These are phyloP conservation scores for Tubosaeta brunneosetosa DNA, from an alignment of 768 basidiomycete species.

Conservation along the genomic window DNA sequence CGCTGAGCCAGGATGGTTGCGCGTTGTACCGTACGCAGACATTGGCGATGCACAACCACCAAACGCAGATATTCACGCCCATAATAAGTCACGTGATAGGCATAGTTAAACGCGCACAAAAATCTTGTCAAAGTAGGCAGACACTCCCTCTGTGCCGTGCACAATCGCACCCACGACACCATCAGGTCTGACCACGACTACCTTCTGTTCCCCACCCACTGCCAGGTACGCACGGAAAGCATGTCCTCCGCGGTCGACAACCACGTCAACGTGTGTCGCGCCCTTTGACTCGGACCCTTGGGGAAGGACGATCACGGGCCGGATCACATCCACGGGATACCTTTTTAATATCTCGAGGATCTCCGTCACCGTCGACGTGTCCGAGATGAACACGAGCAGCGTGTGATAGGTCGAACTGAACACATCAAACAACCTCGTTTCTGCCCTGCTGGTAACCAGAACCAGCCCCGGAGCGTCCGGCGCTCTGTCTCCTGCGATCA, in stretches of 20 bases:
- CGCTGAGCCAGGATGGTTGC: conserved; percentile 44
- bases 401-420: conserved; percentile 11
- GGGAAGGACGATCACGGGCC: conserved; percentile 15
- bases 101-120: background rate
- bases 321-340: conserved; percentile 8
- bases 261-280: conserved; percentile 22
- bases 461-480: conserved; percentile 11
- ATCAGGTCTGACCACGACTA: conserved; percentile 42
- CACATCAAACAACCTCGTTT: conserved; percentile 7
- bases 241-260: conserved; percentile 37
- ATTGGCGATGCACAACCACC: conserved; percentile 25
- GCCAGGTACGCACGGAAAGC: conserved; percentile 39
- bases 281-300: background rate
- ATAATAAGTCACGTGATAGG: conserved; percentile 11
- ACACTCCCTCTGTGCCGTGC: conserved; percentile 13
- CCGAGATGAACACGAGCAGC: conserved; percentile 25
- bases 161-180: conserved; percentile 37
- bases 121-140: conserved; percentile 17
- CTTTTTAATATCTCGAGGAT: conserved; percentile 6
- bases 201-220: conserved; percentile 23
- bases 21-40: conserved; percentile 51
- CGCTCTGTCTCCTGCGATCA: conserved; percentile 12
- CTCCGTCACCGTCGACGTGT: background rate
- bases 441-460: no score
- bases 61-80: background rate